Percentiles rank a stretch among this genome's conserved stretches.
These are phyloP conservation scores for Fusarium sterilihyphosum DNA, from an alignment of 2,329 filamentous ascomycete species.

Conservation along the genomic window DNA sequence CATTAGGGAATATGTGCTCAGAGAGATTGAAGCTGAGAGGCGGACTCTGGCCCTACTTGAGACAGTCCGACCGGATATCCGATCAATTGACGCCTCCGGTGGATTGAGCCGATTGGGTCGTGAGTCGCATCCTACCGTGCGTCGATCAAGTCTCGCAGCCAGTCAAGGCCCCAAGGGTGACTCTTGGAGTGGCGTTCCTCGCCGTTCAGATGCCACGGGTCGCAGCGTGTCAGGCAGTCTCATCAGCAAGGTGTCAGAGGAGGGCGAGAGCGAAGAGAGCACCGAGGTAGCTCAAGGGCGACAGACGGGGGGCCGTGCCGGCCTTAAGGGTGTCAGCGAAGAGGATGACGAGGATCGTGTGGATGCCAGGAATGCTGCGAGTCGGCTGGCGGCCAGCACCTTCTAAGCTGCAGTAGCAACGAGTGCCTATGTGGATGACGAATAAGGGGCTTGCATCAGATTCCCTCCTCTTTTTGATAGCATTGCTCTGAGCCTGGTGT, in stretches of 20 bases:
- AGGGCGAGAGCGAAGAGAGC: slow-evolving; percentile 61
- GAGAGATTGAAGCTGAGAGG: slow-evolving; percentile 94
- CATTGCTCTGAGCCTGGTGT: slow-evolving; percentile 39
- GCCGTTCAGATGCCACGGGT: slow-evolving; percentile 80
- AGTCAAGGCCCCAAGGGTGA: slow-evolving; percentile 98
- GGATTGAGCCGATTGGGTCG: slow-evolving; percentile 90
- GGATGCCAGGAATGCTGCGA: slow-evolving; percentile 95
- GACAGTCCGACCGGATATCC: slow-evolving; percentile 90
- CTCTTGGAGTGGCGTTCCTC: slow-evolving; percentile 93
- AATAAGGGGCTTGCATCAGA: slow-evolving; percentile 28
- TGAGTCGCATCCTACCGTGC: slow-evolving; percentile 80
- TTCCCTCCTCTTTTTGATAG: slow-evolving; percentile 36
- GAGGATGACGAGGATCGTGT: slow-evolving; percentile 94
- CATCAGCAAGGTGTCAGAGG: slow-evolving; percentile 71
- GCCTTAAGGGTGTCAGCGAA: slow-evolving; percentile 71
- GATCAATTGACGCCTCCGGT: slow-evolving; percentile 89
- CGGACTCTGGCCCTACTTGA: slow-evolving; percentile 93
- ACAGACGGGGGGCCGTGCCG: slow-evolving; percentile 53
- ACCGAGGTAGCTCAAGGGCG: slow-evolving; percentile 50
- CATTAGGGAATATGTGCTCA: slow-evolving; percentile 90
- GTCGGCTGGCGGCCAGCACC: slow-evolving; percentile 90
- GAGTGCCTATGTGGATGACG: slow-evolving; percentile 27
- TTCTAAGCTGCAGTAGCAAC: slow-evolving; percentile 65
- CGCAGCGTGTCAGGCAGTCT: slow-evolving; percentile 81
- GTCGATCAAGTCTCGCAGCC: slow-evolving; percentile 81